phyloP scores from a whole-genome alignment of 768 basidiomycete species.

The Amanita inopinata region DNA sequence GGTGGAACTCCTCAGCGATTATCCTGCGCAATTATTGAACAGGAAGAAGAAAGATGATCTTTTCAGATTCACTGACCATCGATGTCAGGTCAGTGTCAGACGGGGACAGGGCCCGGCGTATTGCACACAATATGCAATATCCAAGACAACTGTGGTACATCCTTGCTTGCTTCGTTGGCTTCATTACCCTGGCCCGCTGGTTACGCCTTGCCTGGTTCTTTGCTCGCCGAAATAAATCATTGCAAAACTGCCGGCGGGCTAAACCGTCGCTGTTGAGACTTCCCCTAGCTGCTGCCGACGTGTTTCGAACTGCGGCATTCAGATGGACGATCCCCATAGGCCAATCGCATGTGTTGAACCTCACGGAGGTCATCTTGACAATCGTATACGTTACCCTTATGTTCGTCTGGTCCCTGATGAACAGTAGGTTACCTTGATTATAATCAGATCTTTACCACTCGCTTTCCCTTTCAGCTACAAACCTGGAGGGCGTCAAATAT shows the following conservation, averaged over 20 bases:
- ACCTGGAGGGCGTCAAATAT: slow-evolving; percentile 20
- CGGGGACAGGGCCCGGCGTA: not conserved
- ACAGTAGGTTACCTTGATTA: slow-evolving; percentile 30
- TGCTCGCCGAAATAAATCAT: slow-evolving; percentile 8
- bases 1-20: too few relatives aligned
- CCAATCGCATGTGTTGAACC: slow-evolving; percentile 25
- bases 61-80: too few relatives aligned
- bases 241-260: slow-evolving; percentile 6
- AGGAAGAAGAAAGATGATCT: too few relatives aligned
- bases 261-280: slow-evolving; percentile 17
- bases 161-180: slow-evolving; percentile 30
- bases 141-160: slow-evolving; percentile 34
- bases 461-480: slow-evolving; percentile 19
- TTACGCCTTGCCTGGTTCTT: slow-evolving; percentile 16
- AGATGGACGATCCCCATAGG: slow-evolving; percentile 28
- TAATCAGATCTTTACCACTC: too few relatives aligned
- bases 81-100: too few relatives aligned
- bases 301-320: slow-evolving; percentile 26
- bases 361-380: slow-evolving; percentile 30
- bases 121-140: slow-evolving; percentile 17
- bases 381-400: slow-evolving; percentile 27
- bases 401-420: slow-evolving; percentile 28
- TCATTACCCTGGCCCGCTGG: slow-evolving; percentile 27
- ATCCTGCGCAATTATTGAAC: too few relatives aligned
- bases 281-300: slow-evolving; percentile 24